Evolutionary conservation across 805 yeast species (phyloP), one percentile per base, ranked within the genome.

Genomic region (Suhomyces emberorum): DNA sequence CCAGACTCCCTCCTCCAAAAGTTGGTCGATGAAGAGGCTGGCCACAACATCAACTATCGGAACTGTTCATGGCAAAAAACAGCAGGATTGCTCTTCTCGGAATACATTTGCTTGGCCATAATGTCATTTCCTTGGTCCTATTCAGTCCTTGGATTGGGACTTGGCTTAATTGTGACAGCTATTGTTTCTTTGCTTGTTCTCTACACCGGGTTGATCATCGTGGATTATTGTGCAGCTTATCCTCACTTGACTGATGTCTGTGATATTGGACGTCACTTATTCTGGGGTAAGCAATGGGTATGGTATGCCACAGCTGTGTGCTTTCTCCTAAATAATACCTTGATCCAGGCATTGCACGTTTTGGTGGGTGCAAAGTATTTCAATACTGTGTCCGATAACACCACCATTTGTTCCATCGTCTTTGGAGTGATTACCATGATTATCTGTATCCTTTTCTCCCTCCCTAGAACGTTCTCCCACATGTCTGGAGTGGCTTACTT

Each of bases 61-160:
- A 60, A 70, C 15, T 75, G 81, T 44, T 69, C 79, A 18, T 77
- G 81, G 81, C 72, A 69, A 45, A 72, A 67, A 42, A 75, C 82
- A 0, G 78, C 82, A 1, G 80, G 79, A n/a, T 61, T 77, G 27
- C 57, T 77, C 35, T 74, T 77, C 43, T 72, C 79, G 1, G 83
- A 77, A 51, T 77, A 77, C 52, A 75, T 77, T 21, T 78, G 81
- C 46, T 61, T 77, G 42, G 83, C 83, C 10, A 75, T 76, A 40
- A 68, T 77, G 77, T 73, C 80, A n/a, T 77, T 77, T 51, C 83
- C 83, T 0, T 76, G 81, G 81, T 73, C 80, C 8, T 77, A 74
- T 46, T 74, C 81, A 3, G 77, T 77, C 3, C 55, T 77, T 14
- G 83, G 83, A 0, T 54, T 77, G 7, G 72, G 77, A 2, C 80